phyloP scores from a whole-genome alignment of 768 basidiomycete genomes.

The Tylopilus sp. region DNA sequence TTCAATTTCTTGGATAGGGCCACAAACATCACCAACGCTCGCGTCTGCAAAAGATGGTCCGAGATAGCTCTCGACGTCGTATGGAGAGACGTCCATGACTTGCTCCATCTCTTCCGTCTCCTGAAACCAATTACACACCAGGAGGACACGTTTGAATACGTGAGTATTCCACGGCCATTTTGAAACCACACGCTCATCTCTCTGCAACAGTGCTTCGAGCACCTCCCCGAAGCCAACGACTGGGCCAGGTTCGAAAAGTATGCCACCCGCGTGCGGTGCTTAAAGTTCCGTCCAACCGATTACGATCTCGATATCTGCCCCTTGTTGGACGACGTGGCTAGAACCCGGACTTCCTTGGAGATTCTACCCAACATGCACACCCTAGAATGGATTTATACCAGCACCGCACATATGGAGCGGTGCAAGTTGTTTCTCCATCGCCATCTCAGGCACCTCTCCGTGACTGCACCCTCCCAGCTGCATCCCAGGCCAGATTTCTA shows the following conservation, averaged over 20 bases:
- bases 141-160: conserved; percentile 20
- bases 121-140: conserved; percentile 42
- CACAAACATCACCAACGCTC: conserved; percentile 44
- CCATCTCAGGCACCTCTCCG: conserved; percentile 41
- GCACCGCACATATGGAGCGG: conserved; percentile 28
- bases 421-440: conserved; percentile 58
- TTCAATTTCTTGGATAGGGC: conserved; percentile 44
- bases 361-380: conserved; percentile 54
- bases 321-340: conserved; percentile 49
- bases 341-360: conserved; percentile 49
- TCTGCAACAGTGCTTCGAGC: conserved; percentile 39
- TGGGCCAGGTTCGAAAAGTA: conserved; percentile 58
- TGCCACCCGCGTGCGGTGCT: conserved; percentile 43
- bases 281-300: conserved; percentile 23
- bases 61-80: conserved; percentile 53
- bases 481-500: conserved; percentile 22
- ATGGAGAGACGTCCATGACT: conserved; percentile 52
- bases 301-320: conserved; percentile 15
- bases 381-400: conserved; percentile 44
- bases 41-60: conserved; percentile 59
- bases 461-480: conserved; percentile 25
- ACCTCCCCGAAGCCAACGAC: conserved; percentile 42
- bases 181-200: background rate
- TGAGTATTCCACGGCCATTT: background rate
- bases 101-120: conserved; percentile 44